Evolutionary conservation across 1,284 basidiomycete genomes (phyloP).

Genomic region (Rhodotorula sp.): DNA sequence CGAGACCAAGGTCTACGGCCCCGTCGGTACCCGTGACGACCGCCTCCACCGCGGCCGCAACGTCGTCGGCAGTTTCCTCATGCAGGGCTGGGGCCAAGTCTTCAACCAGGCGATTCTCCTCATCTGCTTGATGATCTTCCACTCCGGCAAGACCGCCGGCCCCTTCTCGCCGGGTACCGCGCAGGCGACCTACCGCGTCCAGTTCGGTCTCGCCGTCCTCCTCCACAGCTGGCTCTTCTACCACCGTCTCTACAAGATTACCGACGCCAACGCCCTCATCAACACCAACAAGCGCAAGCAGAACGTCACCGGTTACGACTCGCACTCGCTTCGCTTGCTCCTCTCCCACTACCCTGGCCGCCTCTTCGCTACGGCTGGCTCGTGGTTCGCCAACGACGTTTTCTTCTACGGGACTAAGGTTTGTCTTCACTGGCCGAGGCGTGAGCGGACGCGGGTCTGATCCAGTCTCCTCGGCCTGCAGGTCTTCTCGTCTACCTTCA

Average conservation of each 20-base stretch:
- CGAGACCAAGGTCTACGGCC: constrained; percentile 52
- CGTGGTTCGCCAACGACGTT: constrained; percentile 57
- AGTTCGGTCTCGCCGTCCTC: constrained; percentile 56
- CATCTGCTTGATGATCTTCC: constrained; percentile 57
- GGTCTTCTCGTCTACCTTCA: constrained; percentile 52
- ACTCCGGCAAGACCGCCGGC: constrained; percentile 48
- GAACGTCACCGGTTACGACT: constrained; percentile 56
- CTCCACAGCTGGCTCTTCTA: constrained; percentile 58
- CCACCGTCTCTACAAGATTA: constrained; percentile 47
- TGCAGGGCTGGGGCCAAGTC: constrained; percentile 48
- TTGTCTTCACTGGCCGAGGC: too few relatives aligned
- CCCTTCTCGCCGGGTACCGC: constrained; percentile 53
- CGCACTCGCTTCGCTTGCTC: constrained; percentile 55
- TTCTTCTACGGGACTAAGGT: constrained; percentile 45
- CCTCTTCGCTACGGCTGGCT: constrained; percentile 54
- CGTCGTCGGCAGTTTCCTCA: constrained; percentile 53
- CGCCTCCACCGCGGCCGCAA: constrained; percentile 58
- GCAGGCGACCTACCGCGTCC: constrained; percentile 58
- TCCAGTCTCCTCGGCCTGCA: background rate
- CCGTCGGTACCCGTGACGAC: constrained; percentile 53
- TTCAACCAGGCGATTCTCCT: constrained; percentile 58
- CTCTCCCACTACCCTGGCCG: constrained; percentile 56
- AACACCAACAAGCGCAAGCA: constrained; percentile 53
- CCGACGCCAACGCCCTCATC: constrained; percentile 51
- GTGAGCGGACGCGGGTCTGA: background rate